These are phyloP conservation scores for Penicillium diatomitis DNA, from an alignment of 495 filamentous ascomycete species.

Conservation along the genomic window DNA sequence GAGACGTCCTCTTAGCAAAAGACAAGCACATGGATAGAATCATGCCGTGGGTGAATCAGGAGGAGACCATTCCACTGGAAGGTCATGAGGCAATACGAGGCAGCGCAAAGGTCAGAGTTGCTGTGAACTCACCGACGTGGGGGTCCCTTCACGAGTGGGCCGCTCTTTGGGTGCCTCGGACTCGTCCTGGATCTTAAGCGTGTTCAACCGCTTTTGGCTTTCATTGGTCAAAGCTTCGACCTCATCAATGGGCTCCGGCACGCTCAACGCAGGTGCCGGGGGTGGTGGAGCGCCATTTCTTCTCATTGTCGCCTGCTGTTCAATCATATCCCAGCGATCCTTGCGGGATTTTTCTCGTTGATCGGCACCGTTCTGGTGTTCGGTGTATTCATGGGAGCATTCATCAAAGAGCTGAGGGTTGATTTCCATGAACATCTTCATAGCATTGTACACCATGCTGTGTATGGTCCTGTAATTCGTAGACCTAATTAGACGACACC, in stretches of 20 bases:
- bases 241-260: constrained; percentile 55
- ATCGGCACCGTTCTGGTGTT: constrained; percentile 82
- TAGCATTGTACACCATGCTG: constrained; percentile 99
- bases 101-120: constrained; percentile 17
- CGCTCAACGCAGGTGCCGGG: constrained; percentile 30
- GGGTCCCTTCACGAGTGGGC: constrained; percentile 34
- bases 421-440: constrained; percentile 99
- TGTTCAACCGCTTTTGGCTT: constrained; percentile 74
- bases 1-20: constrained; percentile 35
- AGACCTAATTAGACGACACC: constrained; percentile 5
- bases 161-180: constrained; percentile 34
- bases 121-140: constrained; percentile 33
- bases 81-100: constrained; percentile 10
- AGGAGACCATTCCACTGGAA: constrained; percentile 5
- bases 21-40: constrained; percentile 21
- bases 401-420: constrained; percentile 98
- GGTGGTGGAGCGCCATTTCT: constrained; percentile 45
- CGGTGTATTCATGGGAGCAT: constrained; percentile 96
- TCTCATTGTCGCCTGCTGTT: constrained; percentile 63
- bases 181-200: constrained; percentile 75
- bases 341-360: constrained; percentile 66
- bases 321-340: constrained; percentile 77
- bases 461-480: constrained; percentile 73
- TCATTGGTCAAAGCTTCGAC: constrained; percentile 70
- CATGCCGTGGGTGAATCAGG: constrained; percentile 7